Evolutionary conservation across 192 early-diverging fungal genomes (phyloP), one percentile per base, ranked within the genome.

Genomic region (Rhizoclosmatium sp.): DNA sequence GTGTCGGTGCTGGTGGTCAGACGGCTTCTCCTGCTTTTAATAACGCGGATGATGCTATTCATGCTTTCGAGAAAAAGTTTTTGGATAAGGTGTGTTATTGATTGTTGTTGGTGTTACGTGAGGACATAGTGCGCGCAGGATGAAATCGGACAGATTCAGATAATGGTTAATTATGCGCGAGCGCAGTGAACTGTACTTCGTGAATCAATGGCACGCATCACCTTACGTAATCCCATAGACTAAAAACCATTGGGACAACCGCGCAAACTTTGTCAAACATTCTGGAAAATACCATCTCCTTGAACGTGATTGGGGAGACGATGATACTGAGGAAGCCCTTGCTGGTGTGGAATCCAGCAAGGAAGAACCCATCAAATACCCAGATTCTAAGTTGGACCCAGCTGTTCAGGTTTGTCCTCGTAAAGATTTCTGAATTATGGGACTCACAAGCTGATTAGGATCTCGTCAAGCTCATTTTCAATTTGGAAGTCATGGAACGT

Each of bases 401-500:
- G 79, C 80, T 47, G 80, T 81, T 4, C 70, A 68, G 66, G 66
- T 68, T 45, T n/a, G 9, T 23, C 0, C 21, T 21, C 9, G 0
- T 62, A 7, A 7, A 62, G 0, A 62, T 62, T 31, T 0, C 23
- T 19, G 21, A 19, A 62, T 1, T 23, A 62, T 31, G 4, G 9
- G 10, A 1, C 60, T 7, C 60, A 62, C 0, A 62, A 19, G 19
- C 54, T 10, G 9, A 56, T 19, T 19, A 93, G 66, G 84, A 91
- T 44, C 81, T 92, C 2, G 84, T 95, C 54, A 83, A 86, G 58
- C 74, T 95, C 46, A 91, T 95, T 58, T 94, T 93, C 82, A 88
- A 95, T 75, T 76, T 87, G 16, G 81, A 86, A 0, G 79, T 85
- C 67, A 82, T 94, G 84, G 87, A 89, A 59, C 72, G 85, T 70